Conservation (phyloP, 2,329 filamentous ascomycete species). For the Colletotrichum liriopes region DNA sequence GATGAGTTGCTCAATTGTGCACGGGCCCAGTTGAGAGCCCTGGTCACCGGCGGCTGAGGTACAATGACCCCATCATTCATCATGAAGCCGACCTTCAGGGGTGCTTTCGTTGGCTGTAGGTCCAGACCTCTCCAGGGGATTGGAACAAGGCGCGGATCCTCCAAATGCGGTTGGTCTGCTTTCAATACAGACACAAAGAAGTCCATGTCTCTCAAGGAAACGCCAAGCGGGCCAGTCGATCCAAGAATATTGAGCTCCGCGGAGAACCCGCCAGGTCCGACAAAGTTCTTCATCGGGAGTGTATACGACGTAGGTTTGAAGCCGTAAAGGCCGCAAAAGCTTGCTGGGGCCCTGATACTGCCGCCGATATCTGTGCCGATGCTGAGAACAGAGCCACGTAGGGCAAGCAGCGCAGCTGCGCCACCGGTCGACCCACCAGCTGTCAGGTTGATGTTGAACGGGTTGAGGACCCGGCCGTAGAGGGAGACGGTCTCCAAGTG, state of each 20-base stretch:
- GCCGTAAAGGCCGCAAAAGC: constrained; percentile 52
- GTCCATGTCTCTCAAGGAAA: constrained; percentile 53
- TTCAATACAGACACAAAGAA: constrained; percentile 51
- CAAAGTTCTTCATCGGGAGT: constrained; percentile 49
- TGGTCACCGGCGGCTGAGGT: constrained; percentile 56
- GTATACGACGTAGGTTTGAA: constrained; percentile 45
- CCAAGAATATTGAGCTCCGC: constrained; percentile 54
- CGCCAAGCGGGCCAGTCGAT: constrained; percentile 54
- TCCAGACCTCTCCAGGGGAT: constrained; percentile 51
- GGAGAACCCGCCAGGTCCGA: constrained; percentile 44
- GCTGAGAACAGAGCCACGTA: constrained; percentile 58
- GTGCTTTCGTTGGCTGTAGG: constrained; percentile 37
- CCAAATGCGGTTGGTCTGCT: constrained; percentile 47
- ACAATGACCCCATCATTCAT: constrained; percentile 54
- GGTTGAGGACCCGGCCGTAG: constrained; percentile 75
- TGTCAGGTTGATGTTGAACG: constrained; percentile 71
- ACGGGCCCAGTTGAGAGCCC: constrained; percentile 54
- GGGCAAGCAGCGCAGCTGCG: constrained; percentile 56
- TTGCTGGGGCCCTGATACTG: constrained; percentile 56
- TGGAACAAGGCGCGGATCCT: constrained; percentile 50
- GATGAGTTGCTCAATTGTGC: constrained; percentile 40
- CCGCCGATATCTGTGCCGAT: constrained; percentile 61
- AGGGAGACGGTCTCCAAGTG: constrained; percentile 73
- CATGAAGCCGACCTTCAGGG: constrained; percentile 61
- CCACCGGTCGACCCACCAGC: constrained; percentile 78